phyloP scores from a whole-genome alignment of 306 rosid genomes.

The Sophora flavescens region DNA sequence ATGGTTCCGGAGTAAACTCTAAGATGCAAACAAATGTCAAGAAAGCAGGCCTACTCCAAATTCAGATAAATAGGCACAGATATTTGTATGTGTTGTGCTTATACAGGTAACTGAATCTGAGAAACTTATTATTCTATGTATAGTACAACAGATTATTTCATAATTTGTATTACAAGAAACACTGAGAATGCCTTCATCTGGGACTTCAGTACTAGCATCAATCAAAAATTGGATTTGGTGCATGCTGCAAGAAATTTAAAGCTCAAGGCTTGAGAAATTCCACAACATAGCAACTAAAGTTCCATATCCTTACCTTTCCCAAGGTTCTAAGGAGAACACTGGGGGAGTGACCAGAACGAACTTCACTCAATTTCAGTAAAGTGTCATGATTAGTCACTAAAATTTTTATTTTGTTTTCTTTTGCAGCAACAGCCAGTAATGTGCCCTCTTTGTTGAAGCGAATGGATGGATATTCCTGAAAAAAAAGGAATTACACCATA shows the following conservation, averaged over 20 bases:
- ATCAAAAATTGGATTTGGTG: conserved; percentile 12
- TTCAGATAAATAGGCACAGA: not conserved
- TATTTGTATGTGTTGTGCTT: not conserved
- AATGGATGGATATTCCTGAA: conserved; percentile 55
- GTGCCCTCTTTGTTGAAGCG: conserved; percentile 60
- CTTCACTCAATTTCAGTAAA: not conserved
- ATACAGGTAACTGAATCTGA: not conserved
- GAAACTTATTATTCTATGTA: not conserved
- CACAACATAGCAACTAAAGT: not conserved
- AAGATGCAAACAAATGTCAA: not conserved
- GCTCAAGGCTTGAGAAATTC: conserved; percentile 17
- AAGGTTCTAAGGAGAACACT: conserved; percentile 6
- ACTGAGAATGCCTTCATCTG: not conserved
- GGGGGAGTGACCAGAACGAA: conserved; percentile 10
- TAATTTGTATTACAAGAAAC: not conserved
- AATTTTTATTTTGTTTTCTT: conserved; percentile 55
- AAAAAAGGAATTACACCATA: conserved; percentile 24
- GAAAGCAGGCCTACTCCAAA: not conserved
- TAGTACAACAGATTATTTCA: not conserved
- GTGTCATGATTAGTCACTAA: conserved; percentile 42
- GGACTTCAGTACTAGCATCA: conserved; percentile 5
- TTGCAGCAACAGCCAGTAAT: conserved; percentile 60
- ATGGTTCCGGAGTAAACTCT: not conserved
- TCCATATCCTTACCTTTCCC: conserved; percentile 37
- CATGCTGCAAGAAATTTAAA: conserved; percentile 30